Conservation (phyloP, 2,329 filamentous ascomycete genomes). For the Fusarium musae region DNA sequence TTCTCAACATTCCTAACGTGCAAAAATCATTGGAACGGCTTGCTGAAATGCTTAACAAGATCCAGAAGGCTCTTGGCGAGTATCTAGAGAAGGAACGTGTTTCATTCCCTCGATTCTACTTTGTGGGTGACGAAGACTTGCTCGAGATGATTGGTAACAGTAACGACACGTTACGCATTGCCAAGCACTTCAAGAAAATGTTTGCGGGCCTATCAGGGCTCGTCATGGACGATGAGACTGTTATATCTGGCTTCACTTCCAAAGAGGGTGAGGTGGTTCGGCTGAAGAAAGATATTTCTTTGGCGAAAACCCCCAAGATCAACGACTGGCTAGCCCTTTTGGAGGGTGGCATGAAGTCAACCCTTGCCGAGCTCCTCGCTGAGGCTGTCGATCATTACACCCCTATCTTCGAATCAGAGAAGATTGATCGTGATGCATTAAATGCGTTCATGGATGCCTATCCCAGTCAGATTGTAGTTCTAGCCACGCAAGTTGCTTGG, state of each 20-base stretch:
- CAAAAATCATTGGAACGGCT: slow-evolving; percentile 96
- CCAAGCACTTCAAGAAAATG: slow-evolving; percentile 99
- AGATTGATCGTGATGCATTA: slow-evolving; percentile 76
- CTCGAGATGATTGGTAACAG: slow-evolving; percentile 99
- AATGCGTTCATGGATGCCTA: slow-evolving; percentile 84
- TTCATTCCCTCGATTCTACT: slow-evolving; percentile 98
- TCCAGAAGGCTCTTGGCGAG: slow-evolving; percentile 97
- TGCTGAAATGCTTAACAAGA: slow-evolving; percentile 97
- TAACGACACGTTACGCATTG: slow-evolving; percentile 94
- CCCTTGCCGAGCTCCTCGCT: slow-evolving; percentile 87
- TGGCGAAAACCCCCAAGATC: slow-evolving; percentile 94
- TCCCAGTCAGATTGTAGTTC: slow-evolving; percentile 93
- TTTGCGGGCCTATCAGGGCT: slow-evolving; percentile 95
- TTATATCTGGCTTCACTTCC: slow-evolving; percentile 92
- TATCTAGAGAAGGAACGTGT: slow-evolving; percentile 98
- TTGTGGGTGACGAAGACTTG: slow-evolving; percentile 97
- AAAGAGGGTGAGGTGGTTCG: slow-evolving; percentile 92
- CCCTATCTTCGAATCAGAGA: slow-evolving; percentile 77
- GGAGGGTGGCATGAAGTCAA: slow-evolving; percentile 92
- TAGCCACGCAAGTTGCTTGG: slow-evolving; percentile 95
- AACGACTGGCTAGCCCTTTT: slow-evolving; percentile 98
- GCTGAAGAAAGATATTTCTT: slow-evolving; percentile 89
- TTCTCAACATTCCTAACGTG: slow-evolving; percentile 93
- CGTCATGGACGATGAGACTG: slow-evolving; percentile 87
- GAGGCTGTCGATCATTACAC: slow-evolving; percentile 88